Conservation (phyloP, 2,329 filamentous ascomycete genomes). For the Exophiala sp. region DNA sequence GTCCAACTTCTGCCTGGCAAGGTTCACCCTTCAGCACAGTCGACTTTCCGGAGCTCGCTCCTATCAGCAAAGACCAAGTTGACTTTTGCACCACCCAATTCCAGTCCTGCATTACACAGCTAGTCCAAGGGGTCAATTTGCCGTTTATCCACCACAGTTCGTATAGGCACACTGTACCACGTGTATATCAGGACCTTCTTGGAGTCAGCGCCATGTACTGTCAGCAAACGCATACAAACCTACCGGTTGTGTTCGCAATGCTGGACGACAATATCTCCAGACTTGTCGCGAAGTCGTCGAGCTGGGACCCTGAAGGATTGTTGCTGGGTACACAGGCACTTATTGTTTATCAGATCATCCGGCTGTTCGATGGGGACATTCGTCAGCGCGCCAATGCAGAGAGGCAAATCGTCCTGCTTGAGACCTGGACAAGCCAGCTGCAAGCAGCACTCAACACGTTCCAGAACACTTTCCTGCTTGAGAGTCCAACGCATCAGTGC, state of each 20-base stretch:
- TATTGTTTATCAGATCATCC: slow-evolving; percentile 4
- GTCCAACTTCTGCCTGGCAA: no score
- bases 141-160: slow-evolving; percentile 5
- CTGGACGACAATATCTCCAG: not conserved
- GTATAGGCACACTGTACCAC: not conserved
- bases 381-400: slow-evolving; percentile 1
- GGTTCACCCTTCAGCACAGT: not conserved
- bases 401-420: not conserved
- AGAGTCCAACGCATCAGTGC: not conserved
- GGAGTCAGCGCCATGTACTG: slow-evolving; percentile 5
- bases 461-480: not conserved
- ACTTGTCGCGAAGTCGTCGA: not conserved
- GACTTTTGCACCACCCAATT: slow-evolving; percentile 1
- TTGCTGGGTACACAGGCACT: slow-evolving; percentile 2
- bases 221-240: not conserved
- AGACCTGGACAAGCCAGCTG: not conserved
- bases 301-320: not conserved
- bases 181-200: slow-evolving; percentile 1
- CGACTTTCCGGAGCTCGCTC: slow-evolving; percentile 3
- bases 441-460: not conserved
- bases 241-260: slow-evolving; percentile 1
- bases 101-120: not conserved
- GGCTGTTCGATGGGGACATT: slow-evolving; percentile 1
- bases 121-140: not conserved
- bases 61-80: slow-evolving; percentile 2